Evolutionary conservation across 169 alveolate species (phyloP).

Genomic region (Eimeria necatrix): DNA sequence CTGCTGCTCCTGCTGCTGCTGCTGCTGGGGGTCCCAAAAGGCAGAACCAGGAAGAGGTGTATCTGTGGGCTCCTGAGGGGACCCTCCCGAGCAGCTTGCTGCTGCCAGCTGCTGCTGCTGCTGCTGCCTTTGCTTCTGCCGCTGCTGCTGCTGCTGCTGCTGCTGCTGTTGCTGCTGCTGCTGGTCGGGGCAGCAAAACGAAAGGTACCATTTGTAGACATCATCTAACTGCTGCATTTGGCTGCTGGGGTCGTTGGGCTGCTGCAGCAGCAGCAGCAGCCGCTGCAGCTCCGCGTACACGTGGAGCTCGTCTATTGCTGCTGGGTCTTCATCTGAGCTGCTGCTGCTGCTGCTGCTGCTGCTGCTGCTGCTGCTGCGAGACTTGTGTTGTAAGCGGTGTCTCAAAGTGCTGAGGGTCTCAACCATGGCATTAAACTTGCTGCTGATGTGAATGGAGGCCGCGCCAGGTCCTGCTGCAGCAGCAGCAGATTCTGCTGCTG

Average conservation of each 20-base stretch:
- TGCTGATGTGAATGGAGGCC: background rate
- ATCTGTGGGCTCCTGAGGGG: background rate
- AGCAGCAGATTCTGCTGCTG: slow-evolving; percentile 14
- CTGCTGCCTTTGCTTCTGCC: slow-evolving; percentile 7
- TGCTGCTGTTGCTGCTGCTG: slow-evolving; percentile 31
- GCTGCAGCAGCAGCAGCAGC: slow-evolving; percentile 62
- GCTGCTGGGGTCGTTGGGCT: slow-evolving; percentile 22
- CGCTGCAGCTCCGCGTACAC: slow-evolving; percentile 41
- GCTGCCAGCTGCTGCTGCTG: slow-evolving; percentile 36
- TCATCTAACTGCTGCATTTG: slow-evolving; percentile 6
- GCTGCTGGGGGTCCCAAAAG: slow-evolving; percentile 6
- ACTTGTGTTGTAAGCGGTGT: background rate
- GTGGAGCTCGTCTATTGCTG: background rate
- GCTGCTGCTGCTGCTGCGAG: background rate
- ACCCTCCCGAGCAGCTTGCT: background rate
- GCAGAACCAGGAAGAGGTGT: slow-evolving; percentile 32
- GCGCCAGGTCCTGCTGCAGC: background rate
- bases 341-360: no score
- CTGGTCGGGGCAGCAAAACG: slow-evolving; percentile 29
- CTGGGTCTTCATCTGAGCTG: background rate
- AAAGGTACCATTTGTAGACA: background rate
- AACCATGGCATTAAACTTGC: background rate
- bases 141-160: slow-evolving; percentile 17
- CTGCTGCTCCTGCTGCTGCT: background rate
- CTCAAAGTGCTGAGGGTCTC: background rate